Base-by-base conservation (phyloP, 73 alveolate species). In the Tetrahymena elliotti region DNA sequence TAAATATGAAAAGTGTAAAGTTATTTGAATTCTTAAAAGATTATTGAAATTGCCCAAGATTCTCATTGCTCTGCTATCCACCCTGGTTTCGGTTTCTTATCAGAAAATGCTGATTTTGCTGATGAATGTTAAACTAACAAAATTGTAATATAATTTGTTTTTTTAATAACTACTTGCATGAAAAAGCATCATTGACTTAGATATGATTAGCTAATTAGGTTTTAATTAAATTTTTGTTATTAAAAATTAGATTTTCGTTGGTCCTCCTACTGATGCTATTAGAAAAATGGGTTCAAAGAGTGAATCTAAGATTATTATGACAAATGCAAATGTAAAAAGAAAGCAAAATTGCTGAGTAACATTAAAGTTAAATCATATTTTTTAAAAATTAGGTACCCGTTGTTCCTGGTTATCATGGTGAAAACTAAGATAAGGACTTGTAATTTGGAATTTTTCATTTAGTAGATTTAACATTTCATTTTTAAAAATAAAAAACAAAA, bases 21-120 rank as follows among this genome's bases (percentile, higher is more conserved):
- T 53, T 98, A 97, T 83, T 94, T 97, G 52, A 96, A 94, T 82
- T 94, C 95, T 96, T 96, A 95, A 39, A 96, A 84, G 84, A 96
- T 98, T 94, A 94, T 98, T 13, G 99, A 97, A 16, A 97, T 97
- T 34, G 98, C 97, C 94, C 96, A 97, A 96, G 41, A 94, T 83
- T 96, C 98, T 34, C 98, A 98, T 18, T 96, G 98, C 53, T 94
- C 97, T 83, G 99, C 99, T 27, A 98, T 98, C 84, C 99, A 98
- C 95, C 99, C 99, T 4, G 99, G 99, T 84, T 98, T 98, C 93
- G 99, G 99, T 94, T 98, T 98, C 97, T 95, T 98, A 40, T 97
- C 99, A 9, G 99, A 98, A 93, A 98, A 98, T 93, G 98, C 99
- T n/a, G 96, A 97, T 37, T 98, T 98, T 94, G 99, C 99, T 12